Evolutionary conservation across 1,284 basidiomycete species (phyloP).

Genomic region (Cystobasidium sp.): DNA sequence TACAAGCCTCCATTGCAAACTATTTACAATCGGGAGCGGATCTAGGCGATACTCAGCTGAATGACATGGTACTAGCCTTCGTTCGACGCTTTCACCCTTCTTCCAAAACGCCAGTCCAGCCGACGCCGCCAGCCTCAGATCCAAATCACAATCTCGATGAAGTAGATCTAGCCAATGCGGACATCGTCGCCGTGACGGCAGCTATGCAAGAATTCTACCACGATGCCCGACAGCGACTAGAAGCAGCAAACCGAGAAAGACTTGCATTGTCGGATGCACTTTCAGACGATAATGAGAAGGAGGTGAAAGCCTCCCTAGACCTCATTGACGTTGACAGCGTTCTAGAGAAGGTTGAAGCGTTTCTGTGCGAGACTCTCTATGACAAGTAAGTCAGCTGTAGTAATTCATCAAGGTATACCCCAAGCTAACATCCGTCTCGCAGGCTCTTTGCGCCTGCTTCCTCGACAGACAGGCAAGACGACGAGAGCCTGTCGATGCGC

Average conservation of each 20-base stretch:
- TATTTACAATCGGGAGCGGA: neutral
- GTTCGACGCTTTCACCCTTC: conserved; percentile 35
- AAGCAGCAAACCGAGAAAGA: conserved; percentile 17
- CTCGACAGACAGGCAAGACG: conserved; percentile 80
- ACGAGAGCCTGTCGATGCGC: conserved; percentile 82
- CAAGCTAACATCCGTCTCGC: neutral
- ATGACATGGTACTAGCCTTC: conserved; percentile 19
- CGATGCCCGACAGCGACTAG: conserved; percentile 24
- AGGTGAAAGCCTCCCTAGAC: neutral
- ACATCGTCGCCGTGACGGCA: conserved; percentile 9
- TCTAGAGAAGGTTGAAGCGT: conserved; percentile 48
- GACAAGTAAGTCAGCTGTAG: conserved; percentile 43
- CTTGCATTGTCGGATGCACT: conserved; percentile 10
- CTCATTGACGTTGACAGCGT: conserved; percentile 43
- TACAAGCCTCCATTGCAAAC: conserved; percentile 8
- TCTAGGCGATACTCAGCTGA: conserved; percentile 3
- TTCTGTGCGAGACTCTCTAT: conserved; percentile 48
- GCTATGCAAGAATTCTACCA: conserved; percentile 43
- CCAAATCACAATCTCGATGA: neutral
- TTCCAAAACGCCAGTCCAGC: conserved; percentile 23
- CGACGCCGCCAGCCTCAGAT: conserved; percentile 1
- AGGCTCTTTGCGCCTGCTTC: conserved; percentile 69
- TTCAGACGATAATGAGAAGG: conserved; percentile 36
- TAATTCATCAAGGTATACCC: neutral
- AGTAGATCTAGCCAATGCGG: conserved; percentile 19